Base-by-base conservation (phyloP, 768 basidiomycete species). In the Boletus tomentosulus region DNA sequence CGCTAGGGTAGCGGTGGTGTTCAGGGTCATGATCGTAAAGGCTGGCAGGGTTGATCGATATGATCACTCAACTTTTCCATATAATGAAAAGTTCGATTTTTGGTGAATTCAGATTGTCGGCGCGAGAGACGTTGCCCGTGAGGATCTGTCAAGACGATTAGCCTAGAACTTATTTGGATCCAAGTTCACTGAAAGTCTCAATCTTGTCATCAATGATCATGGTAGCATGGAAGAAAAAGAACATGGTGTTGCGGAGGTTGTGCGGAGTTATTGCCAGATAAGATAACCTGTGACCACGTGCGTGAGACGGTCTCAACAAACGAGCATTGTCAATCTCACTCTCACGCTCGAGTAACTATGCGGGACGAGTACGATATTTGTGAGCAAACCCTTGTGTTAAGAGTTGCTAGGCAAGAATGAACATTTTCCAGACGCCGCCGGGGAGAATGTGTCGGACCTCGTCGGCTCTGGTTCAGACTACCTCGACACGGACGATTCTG, bases 351-450 rank as follows among this genome's bases (percentile, higher is more conserved):
- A 22, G 28, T 16, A 22, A 41, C 24, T 27, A 48, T 48, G 48
- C 48, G 1, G 10, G 39, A 42, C 38, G 48, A 39, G 48, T 11
- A 41, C 27, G 48, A 30, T 16, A 49, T 30, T 3, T n/a, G 65
- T 64, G 47, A 64, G 64, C 53, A 38, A 39, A 43, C 24, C 5
- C 57, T 8, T 68, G 65, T 19, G 70, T 83, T 38, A 82, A 85
- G 80, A 0, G 82, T 85, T 62, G 85, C 86, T 58, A 81, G 78
- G 80, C 78, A 55, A 57, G 74, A 64, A 37, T 41, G 28, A 31
- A 50, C 16, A 24, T 2, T 24, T 50, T 31, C 28, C 39, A 50
- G 49, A 33, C 30, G 19, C 19, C 19, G 19, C 19, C 19, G 49
- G 24, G 9, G 46, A 47, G 27, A 41, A 43, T 3, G 44, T 12